phyloP scores from a whole-genome alignment of 805 yeast species.

The Ogataea salicorniae region DNA sequence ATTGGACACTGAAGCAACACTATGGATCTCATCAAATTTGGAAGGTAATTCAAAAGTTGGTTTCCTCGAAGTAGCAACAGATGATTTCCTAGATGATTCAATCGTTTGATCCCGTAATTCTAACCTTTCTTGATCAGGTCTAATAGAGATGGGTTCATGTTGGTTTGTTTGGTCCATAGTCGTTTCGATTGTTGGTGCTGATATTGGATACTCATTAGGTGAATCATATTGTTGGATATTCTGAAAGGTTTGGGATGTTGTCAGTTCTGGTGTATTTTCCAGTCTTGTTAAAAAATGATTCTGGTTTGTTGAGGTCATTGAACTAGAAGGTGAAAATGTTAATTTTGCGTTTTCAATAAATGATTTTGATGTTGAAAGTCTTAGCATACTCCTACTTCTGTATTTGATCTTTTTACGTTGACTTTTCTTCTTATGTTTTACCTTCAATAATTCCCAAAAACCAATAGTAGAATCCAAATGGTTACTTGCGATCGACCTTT shows the following conservation, averaged over 20 bases:
- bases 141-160: too few relatives aligned
- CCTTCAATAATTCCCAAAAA: slow-evolving; percentile 63
- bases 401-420: slow-evolving; percentile 25
- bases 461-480: slow-evolving; percentile 73
- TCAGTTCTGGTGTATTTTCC: background rate
- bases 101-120: too few relatives aligned
- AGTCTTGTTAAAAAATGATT: slow-evolving; percentile 3
- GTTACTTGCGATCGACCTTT: slow-evolving; percentile 49
- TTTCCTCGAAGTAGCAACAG: too few relatives aligned
- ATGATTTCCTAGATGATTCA: too few relatives aligned
- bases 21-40: background rate
- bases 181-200: too few relatives aligned
- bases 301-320: slow-evolving; percentile 8
- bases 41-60: too few relatives aligned
- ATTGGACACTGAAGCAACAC: background rate
- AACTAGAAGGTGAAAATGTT: slow-evolving; percentile 15
- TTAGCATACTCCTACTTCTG: slow-evolving; percentile 27
- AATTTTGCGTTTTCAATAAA: slow-evolving; percentile 18
- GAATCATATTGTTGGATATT: too few relatives aligned
- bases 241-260: too few relatives aligned
- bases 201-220: too few relatives aligned
- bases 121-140: too few relatives aligned
- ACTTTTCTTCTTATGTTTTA: slow-evolving; percentile 38
- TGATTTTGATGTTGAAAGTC: slow-evolving; percentile 23
- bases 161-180: too few relatives aligned